A percentile compares a stretch with the other conserved stretches of the same genome.
Evolutionary conservation across 805 yeast species (phyloP).

Genomic region (Diddensiella caesifluorescens): DNA sequence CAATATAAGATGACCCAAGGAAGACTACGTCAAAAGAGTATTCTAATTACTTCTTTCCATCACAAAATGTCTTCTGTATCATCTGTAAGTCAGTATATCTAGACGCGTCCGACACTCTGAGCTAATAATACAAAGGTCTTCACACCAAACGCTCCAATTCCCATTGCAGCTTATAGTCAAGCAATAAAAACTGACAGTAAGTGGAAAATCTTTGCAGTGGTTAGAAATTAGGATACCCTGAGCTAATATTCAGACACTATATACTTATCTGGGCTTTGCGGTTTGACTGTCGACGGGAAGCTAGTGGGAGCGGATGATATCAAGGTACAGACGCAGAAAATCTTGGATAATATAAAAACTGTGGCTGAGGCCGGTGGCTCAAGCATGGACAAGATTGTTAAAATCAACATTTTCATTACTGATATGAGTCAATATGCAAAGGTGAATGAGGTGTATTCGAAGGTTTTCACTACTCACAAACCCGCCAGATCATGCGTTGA

Average conservation of each 20-base stretch:
- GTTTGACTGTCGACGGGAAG: constrained; percentile 64
- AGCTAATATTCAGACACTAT: constrained; percentile 47
- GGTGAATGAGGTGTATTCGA: constrained; percentile 71
- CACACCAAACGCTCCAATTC: constrained; percentile 29
- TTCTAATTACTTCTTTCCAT: too few species aligned
- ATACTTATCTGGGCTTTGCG: constrained; percentile 87
- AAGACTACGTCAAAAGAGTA: too few species aligned
- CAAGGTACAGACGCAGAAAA: constrained; percentile 23
- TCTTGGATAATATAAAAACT: constrained; percentile 33
- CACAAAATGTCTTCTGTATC: too few species aligned
- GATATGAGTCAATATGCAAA: constrained; percentile 77
- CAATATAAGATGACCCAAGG: too few species aligned
- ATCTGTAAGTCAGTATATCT: too few species aligned
- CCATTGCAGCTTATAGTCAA: constrained; percentile 89
- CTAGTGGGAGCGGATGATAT: constrained; percentile 68
- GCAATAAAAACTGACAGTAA: constrained; percentile 71
- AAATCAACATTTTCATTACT: constrained; percentile 77
- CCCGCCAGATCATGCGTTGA: constrained; percentile 97
- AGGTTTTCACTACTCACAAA: constrained; percentile 14
- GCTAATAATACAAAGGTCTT: too few species aligned
- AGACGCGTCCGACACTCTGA: too few species aligned
- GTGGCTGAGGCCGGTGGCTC: constrained; percentile 78
- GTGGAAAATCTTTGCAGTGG: too few species aligned
- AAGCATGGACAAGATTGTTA: constrained; percentile 68
- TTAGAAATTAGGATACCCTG: too few species aligned